Evolutionary conservation across 257 asterid genomes (phyloP).

Genomic region (Ajuga chamaepitys): DNA sequence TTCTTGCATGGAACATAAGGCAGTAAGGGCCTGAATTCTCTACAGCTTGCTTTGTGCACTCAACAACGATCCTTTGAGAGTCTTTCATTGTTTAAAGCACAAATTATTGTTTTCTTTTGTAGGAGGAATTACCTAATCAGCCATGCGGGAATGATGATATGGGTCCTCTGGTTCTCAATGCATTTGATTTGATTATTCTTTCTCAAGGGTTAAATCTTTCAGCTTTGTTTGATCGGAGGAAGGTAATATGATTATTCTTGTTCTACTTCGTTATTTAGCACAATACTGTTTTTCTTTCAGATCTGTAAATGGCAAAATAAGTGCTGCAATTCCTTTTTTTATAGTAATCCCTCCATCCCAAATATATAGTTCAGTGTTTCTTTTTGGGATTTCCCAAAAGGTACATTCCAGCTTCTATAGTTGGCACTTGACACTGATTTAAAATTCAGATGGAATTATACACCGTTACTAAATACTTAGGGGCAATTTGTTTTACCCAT

Average conservation of each 20-base stretch:
- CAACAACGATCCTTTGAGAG: not conserved
- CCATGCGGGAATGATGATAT: slow-evolving; percentile 52
- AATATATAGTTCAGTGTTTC: too few species aligned
- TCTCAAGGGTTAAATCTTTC: slow-evolving; percentile 95
- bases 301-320: not conserved
- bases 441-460: too few species aligned
- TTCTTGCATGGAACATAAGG: not conserved
- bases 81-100: not conserved
- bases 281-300: not conserved
- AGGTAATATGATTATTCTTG: slow-evolving; percentile 38
- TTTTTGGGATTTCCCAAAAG: too few species aligned
- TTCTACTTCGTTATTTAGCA: not conserved
- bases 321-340: not conserved
- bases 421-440: too few species aligned
- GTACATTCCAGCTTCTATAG: too few species aligned
- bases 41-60: not conserved
- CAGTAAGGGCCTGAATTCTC: not conserved
- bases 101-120: slow-evolving; percentile 15
- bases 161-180: slow-evolving; percentile 88
- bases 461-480: too few species aligned
- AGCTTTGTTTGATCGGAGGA: slow-evolving; percentile 72
- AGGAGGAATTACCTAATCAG: slow-evolving; percentile 60
- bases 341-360: too few species aligned
- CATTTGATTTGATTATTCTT: slow-evolving; percentile 88
- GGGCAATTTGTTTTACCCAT: too few species aligned